Percentiles rank a stretch among this genome's conserved stretches.
phyloP scores from a whole-genome alignment of 2,329 filamentous ascomycete genomes.

The Ceratocystiopsis sp. region DNA sequence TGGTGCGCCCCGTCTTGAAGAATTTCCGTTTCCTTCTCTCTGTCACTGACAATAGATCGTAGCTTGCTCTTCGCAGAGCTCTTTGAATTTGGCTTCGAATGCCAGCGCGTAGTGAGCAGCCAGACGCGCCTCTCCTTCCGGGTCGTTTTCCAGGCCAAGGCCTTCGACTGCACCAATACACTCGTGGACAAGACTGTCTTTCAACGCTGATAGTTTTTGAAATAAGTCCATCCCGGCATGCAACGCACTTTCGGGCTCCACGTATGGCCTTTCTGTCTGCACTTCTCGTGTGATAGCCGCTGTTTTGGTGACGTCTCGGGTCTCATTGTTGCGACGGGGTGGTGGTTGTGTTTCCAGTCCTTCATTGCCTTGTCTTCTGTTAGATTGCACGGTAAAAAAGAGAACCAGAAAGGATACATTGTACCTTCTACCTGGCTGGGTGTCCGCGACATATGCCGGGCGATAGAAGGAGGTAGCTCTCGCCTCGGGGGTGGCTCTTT shows the following conservation, averaged over 20 bases:
- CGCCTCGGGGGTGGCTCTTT: conserved; percentile 6
- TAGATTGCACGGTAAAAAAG: background rate
- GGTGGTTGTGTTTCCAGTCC: background rate
- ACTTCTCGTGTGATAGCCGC: background rate
- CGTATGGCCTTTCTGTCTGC: conserved; percentile 2
- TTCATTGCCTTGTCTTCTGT: background rate
- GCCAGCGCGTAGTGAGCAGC: conserved; percentile 5
- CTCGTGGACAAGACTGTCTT: conserved; percentile 4
- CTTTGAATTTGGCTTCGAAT: conserved; percentile 1
- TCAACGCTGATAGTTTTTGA: conserved; percentile 1
- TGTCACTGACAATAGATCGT: background rate
- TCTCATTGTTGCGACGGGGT: too few species aligned
- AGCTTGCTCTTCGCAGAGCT: background rate
- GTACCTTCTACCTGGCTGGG: conserved; percentile 1
- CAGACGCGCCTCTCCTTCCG: conserved; percentile 4
- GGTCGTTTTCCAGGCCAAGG: background rate
- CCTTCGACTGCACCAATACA: conserved; percentile 2
- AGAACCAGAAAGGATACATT: background rate
- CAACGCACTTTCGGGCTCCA: background rate
- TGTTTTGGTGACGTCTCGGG: background rate
- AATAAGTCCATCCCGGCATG: conserved; percentile 2
- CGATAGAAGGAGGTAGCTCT: conserved; percentile 5
- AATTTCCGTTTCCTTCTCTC: too few species aligned
- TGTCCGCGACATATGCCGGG: conserved; percentile 4
- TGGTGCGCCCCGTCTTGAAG: too few species aligned